Evolutionary conservation across 495 filamentous ascomycete genomes (phyloP).

Genomic region (Terfezia claveryi): DNA sequence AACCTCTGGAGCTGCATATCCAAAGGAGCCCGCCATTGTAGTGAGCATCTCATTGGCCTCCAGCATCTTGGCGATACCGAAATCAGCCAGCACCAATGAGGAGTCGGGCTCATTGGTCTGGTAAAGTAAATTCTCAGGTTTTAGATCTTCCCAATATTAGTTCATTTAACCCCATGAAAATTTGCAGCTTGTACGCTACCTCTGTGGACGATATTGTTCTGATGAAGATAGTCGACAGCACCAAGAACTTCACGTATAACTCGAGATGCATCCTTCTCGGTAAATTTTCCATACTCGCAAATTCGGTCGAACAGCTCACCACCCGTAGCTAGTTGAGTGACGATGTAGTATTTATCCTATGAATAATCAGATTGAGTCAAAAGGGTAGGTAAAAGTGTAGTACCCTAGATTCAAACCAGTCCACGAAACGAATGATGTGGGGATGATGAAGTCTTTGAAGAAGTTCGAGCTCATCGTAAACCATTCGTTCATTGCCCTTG

Average conservation of each 20-base stretch:
- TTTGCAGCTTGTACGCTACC: slow-evolving; percentile 28
- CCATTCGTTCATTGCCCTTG: slow-evolving; percentile 93
- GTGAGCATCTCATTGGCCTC: slow-evolving; percentile 81
- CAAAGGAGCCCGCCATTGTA: slow-evolving; percentile 97
- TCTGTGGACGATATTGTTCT: slow-evolving; percentile 90
- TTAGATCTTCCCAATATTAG: slow-evolving; percentile 45
- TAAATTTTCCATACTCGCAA: slow-evolving; percentile 95
- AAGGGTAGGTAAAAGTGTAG: too few relatives aligned
- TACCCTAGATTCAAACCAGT: slow-evolving; percentile 96
- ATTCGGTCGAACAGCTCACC: slow-evolving; percentile 97
- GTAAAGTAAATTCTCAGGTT: slow-evolving; percentile 95
- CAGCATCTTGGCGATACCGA: slow-evolving; percentile 97
- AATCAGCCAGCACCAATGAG: slow-evolving; percentile 82
- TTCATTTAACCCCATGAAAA: not conserved
- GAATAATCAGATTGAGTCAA: not conserved
- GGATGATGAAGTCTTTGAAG: slow-evolving; percentile 75
- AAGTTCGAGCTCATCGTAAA: slow-evolving; percentile 89
- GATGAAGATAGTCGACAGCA: slow-evolving; percentile 84
- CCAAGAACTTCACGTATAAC: slow-evolving; percentile 89
- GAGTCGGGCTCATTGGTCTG: slow-evolving; percentile 55
- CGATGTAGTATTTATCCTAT: slow-evolving; percentile 99
- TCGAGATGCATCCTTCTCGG: slow-evolving; percentile 92
- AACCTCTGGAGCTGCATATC: slow-evolving; percentile 92
- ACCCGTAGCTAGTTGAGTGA: slow-evolving; percentile 87
- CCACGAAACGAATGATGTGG: slow-evolving; percentile 91